These are phyloP conservation scores for Trichocladium antarcticum DNA, from an alignment of 495 filamentous ascomycete species.

Conservation along the genomic window DNA sequence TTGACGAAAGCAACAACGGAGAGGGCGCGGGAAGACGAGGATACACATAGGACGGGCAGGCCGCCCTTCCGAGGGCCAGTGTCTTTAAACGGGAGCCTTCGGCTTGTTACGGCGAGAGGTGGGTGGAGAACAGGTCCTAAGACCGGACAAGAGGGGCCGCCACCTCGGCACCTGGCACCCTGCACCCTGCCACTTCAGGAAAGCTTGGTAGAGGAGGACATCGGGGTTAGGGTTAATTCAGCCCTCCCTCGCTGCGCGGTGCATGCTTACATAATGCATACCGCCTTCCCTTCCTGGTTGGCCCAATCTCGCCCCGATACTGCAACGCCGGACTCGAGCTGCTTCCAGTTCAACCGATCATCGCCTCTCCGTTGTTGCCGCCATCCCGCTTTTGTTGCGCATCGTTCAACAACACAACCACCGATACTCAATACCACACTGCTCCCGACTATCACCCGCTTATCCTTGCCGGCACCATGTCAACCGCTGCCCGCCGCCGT, in stretches of 20 bases:
- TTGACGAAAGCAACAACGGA: not conserved
- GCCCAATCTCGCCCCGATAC: not conserved
- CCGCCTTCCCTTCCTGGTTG: not conserved
- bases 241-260: not conserved
- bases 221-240: too few relatives aligned
- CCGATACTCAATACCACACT: not conserved
- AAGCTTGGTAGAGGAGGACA: not conserved
- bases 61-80: constrained; percentile 8
- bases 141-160: constrained; percentile 1
- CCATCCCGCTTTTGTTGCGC: not conserved
- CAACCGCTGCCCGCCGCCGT: constrained; percentile 83
- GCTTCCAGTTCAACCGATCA: not conserved
- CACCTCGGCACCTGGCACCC: constrained; percentile 10
- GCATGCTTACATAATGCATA: too few relatives aligned
- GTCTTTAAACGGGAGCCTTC: constrained; percentile 19
- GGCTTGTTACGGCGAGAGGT: constrained; percentile 28
- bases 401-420: not conserved
- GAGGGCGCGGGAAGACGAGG: not conserved
- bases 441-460: not conserved
- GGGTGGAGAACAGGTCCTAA: constrained; percentile 5
- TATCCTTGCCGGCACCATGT: constrained; percentile 47
- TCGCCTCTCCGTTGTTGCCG: not conserved
- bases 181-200: too few relatives aligned
- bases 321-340: not conserved
- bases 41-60: not conserved